These are phyloP conservation scores for Turnera subulata DNA, from an alignment of 345 rosid species.

Conservation along the genomic window DNA sequence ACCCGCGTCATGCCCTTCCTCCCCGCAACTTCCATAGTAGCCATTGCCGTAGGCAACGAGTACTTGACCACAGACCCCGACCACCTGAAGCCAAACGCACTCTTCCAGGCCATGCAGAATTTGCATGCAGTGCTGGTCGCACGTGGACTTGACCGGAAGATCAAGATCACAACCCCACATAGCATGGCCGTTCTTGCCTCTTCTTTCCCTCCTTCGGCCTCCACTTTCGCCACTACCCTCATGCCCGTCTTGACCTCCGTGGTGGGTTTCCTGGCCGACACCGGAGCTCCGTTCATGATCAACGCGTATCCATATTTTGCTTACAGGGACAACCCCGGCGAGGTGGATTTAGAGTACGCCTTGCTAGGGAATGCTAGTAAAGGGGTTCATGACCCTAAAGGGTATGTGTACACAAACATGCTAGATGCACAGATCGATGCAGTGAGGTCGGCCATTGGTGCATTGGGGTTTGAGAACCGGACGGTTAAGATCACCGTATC, in stretches of 20 bases:
- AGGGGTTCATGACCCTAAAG: slow-evolving; percentile 51
- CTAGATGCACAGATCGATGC: slow-evolving; percentile 67
- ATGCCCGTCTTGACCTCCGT: slow-evolving; percentile 49
- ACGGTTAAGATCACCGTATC: slow-evolving; percentile 40
- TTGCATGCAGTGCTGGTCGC: slow-evolving; percentile 40
- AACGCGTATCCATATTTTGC: slow-evolving; percentile 72
- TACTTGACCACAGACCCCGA: slow-evolving; percentile 42
- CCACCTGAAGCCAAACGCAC: slow-evolving; percentile 34
- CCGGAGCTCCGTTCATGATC: slow-evolving; percentile 55
- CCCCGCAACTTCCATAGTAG: slow-evolving; percentile 53
- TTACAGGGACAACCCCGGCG: slow-evolving; percentile 42
- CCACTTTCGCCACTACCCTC: slow-evolving; percentile 47
- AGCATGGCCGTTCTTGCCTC: slow-evolving; percentile 59
- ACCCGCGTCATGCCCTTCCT: slow-evolving; percentile 48
- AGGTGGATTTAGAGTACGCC: slow-evolving; percentile 50
- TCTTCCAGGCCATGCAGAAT: slow-evolving; percentile 56
- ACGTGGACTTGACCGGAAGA: slow-evolving; percentile 57
- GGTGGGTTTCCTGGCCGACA: slow-evolving; percentile 42
- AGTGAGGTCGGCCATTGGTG: slow-evolving; percentile 46
- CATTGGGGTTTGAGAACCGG: slow-evolving; percentile 44
- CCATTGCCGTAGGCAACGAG: slow-evolving; percentile 58
- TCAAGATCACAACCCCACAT: slow-evolving; percentile 61
- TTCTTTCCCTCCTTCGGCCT: slow-evolving; percentile 57
- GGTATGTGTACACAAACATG: slow-evolving; percentile 47
- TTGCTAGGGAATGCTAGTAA: slow-evolving; percentile 41